These are phyloP conservation scores for Trichoderma harzianum DNA, from an alignment of 2,329 filamentous ascomycete species.

Conservation along the genomic window DNA sequence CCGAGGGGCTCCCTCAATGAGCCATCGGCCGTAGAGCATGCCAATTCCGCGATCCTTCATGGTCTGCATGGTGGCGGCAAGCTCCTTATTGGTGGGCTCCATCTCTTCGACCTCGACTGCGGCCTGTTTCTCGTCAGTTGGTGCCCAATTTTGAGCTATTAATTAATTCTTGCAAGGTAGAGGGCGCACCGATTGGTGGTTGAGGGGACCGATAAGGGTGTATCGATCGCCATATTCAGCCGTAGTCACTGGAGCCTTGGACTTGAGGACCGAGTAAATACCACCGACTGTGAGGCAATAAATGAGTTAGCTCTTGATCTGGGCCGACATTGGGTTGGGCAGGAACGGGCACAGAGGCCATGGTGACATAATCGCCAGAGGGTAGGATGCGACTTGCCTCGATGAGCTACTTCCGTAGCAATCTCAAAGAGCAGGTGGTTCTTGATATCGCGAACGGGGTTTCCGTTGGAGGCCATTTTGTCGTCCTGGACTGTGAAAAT, in stretches of 20 bases:
- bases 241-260: constrained; percentile 95
- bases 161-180: constrained; percentile 2
- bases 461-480: constrained; percentile 47
- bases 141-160: constrained; percentile 17
- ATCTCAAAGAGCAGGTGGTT: constrained; percentile 97
- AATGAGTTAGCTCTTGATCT: constrained; percentile 6
- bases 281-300: constrained; percentile 68
- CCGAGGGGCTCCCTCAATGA: constrained; percentile 92
- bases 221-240: constrained; percentile 98
- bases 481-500: constrained; percentile 20
- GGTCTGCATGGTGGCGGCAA: constrained; percentile 78
- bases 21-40: constrained; percentile 91
- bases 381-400: constrained; percentile 57
- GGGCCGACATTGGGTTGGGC: constrained; percentile 1
- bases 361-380: not conserved
- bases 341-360: not conserved
- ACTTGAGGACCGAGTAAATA: constrained; percentile 99
- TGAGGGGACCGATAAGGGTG: constrained; percentile 90
- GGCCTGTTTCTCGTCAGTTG: constrained; percentile 52
- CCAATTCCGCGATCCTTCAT: constrained; percentile 92
- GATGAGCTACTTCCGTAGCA: constrained; percentile 94
- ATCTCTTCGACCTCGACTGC: constrained; percentile 97
- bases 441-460: constrained; percentile 69
- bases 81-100: constrained; percentile 74
- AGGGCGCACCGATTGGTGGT: constrained; percentile 73